Percentiles rank a stretch among this genome's conserved stretches.
phyloP scores from a whole-genome alignment of 2,329 filamentous ascomycete species.

The Neocucurbitaria cava region DNA sequence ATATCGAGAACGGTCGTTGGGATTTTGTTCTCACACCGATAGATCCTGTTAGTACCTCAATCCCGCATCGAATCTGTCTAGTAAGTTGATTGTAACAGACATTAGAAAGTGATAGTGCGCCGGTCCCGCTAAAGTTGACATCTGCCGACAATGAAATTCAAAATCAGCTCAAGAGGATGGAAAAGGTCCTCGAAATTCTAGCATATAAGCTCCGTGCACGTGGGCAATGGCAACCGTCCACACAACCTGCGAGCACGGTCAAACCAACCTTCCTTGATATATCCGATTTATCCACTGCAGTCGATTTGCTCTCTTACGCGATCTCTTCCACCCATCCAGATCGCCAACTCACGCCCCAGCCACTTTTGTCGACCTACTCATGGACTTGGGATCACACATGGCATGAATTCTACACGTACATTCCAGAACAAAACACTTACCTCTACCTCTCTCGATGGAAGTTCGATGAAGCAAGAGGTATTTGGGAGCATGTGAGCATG shows the following conservation, averaged over 20 bases:
- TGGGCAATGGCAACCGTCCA: slow-evolving; percentile 12
- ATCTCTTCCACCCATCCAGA: slow-evolving; percentile 1
- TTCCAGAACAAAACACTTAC: slow-evolving; percentile 6
- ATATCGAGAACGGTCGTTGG: background rate
- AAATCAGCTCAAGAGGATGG: background rate
- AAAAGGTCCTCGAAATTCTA: slow-evolving; percentile 1
- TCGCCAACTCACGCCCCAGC: slow-evolving; percentile 6
- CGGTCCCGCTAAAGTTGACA: slow-evolving; percentile 1
- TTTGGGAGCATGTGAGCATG: slow-evolving; percentile 20
- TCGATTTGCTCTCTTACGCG: slow-evolving; percentile 13
- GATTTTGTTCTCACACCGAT: background rate
- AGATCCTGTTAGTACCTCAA: background rate
- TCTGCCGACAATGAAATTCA: background rate
- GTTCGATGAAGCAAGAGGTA: slow-evolving; percentile 6
- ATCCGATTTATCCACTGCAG: slow-evolving; percentile 13
- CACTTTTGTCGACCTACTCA: slow-evolving; percentile 5
- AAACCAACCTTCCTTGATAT: slow-evolving; percentile 15
- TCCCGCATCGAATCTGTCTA: background rate
- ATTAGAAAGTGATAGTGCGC: background rate
- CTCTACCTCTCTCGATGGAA: slow-evolving; percentile 21
- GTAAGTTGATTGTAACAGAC: background rate
- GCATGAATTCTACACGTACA: slow-evolving; percentile 20
- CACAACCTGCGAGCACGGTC: background rate
- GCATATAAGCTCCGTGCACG: slow-evolving; percentile 8
- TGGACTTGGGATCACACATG: slow-evolving; percentile 22